Conservation (phyloP, 371 early-diverging fungal genomes). For the Homolaphlyctis polyrhiza region DNA sequence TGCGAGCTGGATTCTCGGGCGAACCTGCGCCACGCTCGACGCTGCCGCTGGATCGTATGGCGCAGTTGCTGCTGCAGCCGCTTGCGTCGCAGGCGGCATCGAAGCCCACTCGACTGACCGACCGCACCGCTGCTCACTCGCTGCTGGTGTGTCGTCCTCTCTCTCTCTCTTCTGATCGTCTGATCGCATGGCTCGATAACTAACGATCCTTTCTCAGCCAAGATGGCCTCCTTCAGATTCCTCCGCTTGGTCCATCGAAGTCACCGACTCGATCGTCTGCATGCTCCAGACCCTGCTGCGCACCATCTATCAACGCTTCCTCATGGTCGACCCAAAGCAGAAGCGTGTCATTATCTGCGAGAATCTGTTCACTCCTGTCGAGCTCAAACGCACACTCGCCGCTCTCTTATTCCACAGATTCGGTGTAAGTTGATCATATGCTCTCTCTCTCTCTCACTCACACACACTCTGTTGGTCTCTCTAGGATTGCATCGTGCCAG, state of each 20-base stretch:
- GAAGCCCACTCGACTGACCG: too few relatives aligned
- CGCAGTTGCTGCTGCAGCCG: too few relatives aligned
- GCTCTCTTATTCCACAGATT: not conserved
- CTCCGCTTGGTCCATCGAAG: too few relatives aligned
- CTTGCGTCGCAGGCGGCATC: too few relatives aligned
- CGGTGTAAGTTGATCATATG: constrained; percentile 33
- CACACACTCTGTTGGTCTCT: constrained; percentile 61
- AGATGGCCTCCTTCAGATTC: too few relatives aligned
- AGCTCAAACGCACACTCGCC: not conserved
- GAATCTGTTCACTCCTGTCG: not conserved
- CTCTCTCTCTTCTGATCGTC: too few relatives aligned
- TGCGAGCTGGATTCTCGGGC: not conserved
- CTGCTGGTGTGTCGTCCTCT: too few relatives aligned
- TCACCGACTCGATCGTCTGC: not conserved
- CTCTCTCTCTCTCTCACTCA: constrained; percentile 81
- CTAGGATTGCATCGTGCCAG: too few relatives aligned
- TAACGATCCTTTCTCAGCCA: too few relatives aligned
- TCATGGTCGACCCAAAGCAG: not conserved
- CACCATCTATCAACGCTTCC: not conserved
- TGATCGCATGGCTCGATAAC: too few relatives aligned
- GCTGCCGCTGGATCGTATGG: too few relatives aligned
- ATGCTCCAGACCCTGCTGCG: not conserved
- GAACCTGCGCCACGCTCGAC: not conserved
- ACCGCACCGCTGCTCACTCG: too few relatives aligned
- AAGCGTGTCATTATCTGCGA: constrained; percentile 4